Conservation (phyloP, 1,284 basidiomycete genomes). For the Fomitopsis pinicola region DNA sequence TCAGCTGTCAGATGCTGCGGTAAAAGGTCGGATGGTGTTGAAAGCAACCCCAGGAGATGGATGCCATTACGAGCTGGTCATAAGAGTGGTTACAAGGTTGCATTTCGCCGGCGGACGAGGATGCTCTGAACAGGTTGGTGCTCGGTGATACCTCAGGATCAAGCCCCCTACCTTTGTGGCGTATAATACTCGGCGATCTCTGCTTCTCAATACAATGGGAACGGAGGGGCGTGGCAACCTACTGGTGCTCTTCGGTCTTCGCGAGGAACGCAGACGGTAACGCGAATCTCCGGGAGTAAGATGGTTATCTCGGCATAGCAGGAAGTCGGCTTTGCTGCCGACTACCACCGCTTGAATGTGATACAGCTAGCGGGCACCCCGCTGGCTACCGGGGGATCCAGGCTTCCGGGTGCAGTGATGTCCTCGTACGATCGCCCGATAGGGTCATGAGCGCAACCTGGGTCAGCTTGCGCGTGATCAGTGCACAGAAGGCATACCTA, state of each 20-base stretch:
- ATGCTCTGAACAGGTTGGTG: background rate
- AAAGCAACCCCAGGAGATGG: background rate
- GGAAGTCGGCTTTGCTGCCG: background rate
- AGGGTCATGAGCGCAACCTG: background rate
- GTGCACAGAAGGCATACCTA: background rate
- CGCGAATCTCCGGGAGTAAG: background rate
- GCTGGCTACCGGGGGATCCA: background rate
- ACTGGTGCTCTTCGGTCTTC: background rate
- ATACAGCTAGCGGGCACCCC: background rate
- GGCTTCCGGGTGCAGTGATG: background rate
- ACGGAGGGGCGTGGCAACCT: background rate
- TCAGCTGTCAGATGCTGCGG: background rate
- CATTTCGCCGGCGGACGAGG: background rate
- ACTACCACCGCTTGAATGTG: background rate
- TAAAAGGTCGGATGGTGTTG: background rate
- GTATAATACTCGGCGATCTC: conserved; percentile 1
- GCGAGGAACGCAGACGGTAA: background rate
- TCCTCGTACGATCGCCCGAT: background rate
- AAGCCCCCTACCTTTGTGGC: conserved; percentile 1
- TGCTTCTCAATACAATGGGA: background rate
- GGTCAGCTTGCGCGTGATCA: background rate
- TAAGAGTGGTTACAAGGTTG: background rate
- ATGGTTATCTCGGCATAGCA: background rate
- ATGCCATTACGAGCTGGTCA: background rate
- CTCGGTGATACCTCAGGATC: conserved; percentile 2